Base-by-base conservation (phyloP, 768 basidiomycete species). In the Lentinus brumalis region DNA sequence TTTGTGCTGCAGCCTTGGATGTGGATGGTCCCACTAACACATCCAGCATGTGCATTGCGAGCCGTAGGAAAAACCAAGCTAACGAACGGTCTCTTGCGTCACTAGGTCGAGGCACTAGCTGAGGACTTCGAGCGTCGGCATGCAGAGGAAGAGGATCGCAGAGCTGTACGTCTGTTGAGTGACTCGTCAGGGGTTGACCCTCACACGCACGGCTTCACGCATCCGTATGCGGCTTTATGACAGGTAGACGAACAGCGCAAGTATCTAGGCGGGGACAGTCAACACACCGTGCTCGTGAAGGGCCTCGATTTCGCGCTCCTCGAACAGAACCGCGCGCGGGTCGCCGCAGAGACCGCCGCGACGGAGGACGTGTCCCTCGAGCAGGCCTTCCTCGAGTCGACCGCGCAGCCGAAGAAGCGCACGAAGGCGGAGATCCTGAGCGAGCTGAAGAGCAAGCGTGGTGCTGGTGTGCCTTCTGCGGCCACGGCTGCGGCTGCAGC, bases 241-340 rank as follows among this genome's bases (percentile, higher is more conserved):
- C 63, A 92, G 89, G 77, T 92, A 16, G 91, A 92, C 56, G 81
- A 85, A 56, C 83, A 92, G 69, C 80, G 94, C 39, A 80, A 79
- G 58, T 92, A 91, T 71, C 83, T 94, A 5, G 93, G 93, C 16
- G 92, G 93, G 40, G 92, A 96, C 71, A 85, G 86, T 44, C 82
- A 90, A 59, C 94, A 96, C 71, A 87, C 92, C 11, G 83, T 95
- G 58, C 84, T 95, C 11, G 92, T 95, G 44, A 96, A 94, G 69
- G 93, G 93, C 30, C 86, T 98, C 49, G 96, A 98, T 70, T 81
- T 89, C 65, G 89, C 92, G 0, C 82, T 97, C 7, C 79, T 97
- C 15, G 90, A 93, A 68, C 91, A 93, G 66, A 87, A 90, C 64
- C 94, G 87, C 74, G 88, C 89, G 3, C 86, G 87, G 41, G 78